These are phyloP conservation scores for Penicillium herquei DNA, from an alignment of 495 filamentous ascomycete genomes.

Conservation along the genomic window DNA sequence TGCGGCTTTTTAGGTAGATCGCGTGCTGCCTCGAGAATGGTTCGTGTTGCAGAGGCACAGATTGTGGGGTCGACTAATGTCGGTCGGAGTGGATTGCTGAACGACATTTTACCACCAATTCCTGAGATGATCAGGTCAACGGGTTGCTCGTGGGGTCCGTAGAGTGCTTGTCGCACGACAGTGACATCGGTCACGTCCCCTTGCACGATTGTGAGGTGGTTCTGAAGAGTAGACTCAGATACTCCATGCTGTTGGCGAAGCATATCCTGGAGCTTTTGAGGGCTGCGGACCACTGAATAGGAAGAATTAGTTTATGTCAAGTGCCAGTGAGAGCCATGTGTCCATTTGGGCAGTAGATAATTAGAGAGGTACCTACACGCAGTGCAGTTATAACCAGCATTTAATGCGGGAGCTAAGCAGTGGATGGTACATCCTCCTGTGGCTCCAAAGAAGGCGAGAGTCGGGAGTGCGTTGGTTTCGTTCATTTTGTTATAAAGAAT, in stretches of 20 bases:
- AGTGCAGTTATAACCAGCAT: background rate
- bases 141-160: background rate
- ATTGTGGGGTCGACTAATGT: background rate
- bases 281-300: background rate
- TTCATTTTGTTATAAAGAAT: no score
- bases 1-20: background rate
- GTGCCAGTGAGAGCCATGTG: background rate
- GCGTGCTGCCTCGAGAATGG: background rate
- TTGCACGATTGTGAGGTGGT: background rate
- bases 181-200: background rate
- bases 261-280: conserved; percentile 1
- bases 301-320: background rate
- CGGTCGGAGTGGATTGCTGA: background rate
- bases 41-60: background rate
- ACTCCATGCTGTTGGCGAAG: background rate
- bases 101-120: background rate
- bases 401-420: background rate
- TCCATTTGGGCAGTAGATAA: background rate
- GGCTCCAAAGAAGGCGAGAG: background rate
- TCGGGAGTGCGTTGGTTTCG: background rate
- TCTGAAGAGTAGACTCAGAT: background rate
- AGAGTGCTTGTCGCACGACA: background rate
- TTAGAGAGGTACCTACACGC: background rate
- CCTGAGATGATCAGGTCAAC: background rate
- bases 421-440: background rate